Evolutionary conservation across 495 filamentous ascomycete genomes (phyloP), one percentile per base, ranked within the genome.

Genomic region (Copromyces sp.): DNA sequence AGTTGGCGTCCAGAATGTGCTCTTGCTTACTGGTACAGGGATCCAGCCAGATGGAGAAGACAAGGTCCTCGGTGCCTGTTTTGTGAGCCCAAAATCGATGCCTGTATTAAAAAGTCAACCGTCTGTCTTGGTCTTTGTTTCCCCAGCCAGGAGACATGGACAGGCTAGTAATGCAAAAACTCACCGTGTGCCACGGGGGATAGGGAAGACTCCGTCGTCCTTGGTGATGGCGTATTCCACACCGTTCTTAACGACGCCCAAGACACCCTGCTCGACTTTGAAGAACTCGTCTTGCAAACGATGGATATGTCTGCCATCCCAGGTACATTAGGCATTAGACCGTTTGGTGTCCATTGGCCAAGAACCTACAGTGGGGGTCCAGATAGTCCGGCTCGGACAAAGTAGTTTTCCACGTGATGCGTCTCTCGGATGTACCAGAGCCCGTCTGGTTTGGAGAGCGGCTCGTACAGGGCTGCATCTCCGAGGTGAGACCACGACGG

Each of bases 371-470:
- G 65, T 68, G 65, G 65, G 65, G 65, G 65, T 38, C 65, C 65
- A 68, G 65, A 68, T 38, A 68, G 65, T 68, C 65, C 65, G 65
- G 65, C 65, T 68, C 38, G 29, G 65, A 68, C 65, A 17, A 68
- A 68, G 29, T 24, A 68, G 65, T 68, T 68, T n/a, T 68, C 65
- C 4, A 68, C 37, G 65, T 32, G 29, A 68, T 68, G 65, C 24
- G 65, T 68, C 65, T 68, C 65, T 68, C 65, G 65, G 65, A 68
- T 68, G 65, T 68, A 68, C 65, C 65, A 68, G 65, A 68, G 65
- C 9, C 65, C 65, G 65, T 68, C 65, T 68, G 65, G 65, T 68
- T 68, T 68, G 65, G 65, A 68, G 65, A 68, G 65, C 65, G 65
- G 65, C 65, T 68, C 65, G 65, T 68, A 68, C 17, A 68, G 17